Evolutionary conservation across 495 filamentous ascomycete species (phyloP), one percentile per base, ranked within the genome.

Genomic region (Amniculicola lignicola): DNA sequence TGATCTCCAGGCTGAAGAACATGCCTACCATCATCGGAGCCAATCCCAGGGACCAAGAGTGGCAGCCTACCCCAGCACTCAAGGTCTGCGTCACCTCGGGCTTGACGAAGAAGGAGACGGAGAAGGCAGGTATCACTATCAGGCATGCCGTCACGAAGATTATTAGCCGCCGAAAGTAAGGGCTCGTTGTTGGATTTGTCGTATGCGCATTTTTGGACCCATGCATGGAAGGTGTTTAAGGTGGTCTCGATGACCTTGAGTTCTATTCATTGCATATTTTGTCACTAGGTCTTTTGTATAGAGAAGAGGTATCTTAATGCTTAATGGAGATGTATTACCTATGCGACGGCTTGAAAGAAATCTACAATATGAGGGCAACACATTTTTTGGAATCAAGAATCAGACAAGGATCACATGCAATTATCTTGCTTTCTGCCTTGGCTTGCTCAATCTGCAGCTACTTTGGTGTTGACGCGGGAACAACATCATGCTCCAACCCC

Each of bases 71-170:
- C 44, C 88, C 90, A 12, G 88, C 85, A 4, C 77, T 97, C 52
- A 98, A 97, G 75, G 83, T 95, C 15, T 96, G 91, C 68, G 77
- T 96, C 49, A 92, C 90, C 0, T 85, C 78, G 27, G 93, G 88
- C 9, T 77, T 97, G 61, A 86, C 86, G 28, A 90, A 87, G 75
- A 96, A 95, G 74, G 93, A 98, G 70, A 85, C 89, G 38, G 93
- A 98, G 74, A 92, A 90, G 73, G 88, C 93, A 2, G 93, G 92
- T 2, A 80, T 83, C 3, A 86, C 81, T 4, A 88, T 97, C 53
- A 79, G 94, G 45, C 92, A 96, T 72, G 93, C 91, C 16, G 88
- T 96, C 62, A 95, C 91, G 25, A 96, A 95, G 74, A 84, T 96
- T 44, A 67, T 87, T 65, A 82, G 75, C 67, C 76, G 75, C 57